Conservation (phyloP, 2,329 filamentous ascomycete species). For the Pseudophaeomoniella oleicola region DNA sequence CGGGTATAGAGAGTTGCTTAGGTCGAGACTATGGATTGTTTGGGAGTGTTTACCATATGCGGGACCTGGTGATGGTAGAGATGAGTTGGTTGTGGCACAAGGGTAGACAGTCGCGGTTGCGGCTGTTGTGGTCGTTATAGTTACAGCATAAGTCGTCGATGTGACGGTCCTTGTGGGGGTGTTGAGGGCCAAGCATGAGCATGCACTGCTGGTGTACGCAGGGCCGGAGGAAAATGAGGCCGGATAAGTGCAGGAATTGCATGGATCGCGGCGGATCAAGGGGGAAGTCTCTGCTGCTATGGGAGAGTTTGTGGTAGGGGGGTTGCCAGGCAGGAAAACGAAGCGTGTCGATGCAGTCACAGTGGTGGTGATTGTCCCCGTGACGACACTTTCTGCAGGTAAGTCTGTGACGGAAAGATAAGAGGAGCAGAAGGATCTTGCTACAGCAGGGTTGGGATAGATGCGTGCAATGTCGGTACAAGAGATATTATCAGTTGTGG, state of each 20-base stretch:
- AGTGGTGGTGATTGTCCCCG: background rate
- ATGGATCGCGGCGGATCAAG: background rate
- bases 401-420: conserved; percentile 1
- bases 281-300: background rate
- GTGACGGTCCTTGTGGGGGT: conserved; percentile 1
- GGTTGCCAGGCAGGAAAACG: conserved; percentile 3
- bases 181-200: background rate
- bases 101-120: conserved; percentile 4
- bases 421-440: conserved; percentile 2
- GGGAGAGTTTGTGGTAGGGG: conserved; percentile 1
- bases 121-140: background rate
- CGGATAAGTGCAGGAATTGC: conserved; percentile 8
- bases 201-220: conserved; percentile 1
- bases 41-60: conserved; percentile 1
- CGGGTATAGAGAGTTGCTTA: conserved; percentile 3
- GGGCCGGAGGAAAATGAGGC: background rate
- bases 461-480: background rate
- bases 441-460: background rate
- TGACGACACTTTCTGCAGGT: background rate
- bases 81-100: conserved; percentile 1
- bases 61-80: conserved; percentile 2
- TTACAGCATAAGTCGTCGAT: background rate
- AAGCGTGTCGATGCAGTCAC: background rate
- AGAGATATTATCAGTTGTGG: background rate
- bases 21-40: no score